Evolutionary conservation across 192 early-diverging fungal genomes (phyloP).

Genomic region (Phycomyces nitens): DNA sequence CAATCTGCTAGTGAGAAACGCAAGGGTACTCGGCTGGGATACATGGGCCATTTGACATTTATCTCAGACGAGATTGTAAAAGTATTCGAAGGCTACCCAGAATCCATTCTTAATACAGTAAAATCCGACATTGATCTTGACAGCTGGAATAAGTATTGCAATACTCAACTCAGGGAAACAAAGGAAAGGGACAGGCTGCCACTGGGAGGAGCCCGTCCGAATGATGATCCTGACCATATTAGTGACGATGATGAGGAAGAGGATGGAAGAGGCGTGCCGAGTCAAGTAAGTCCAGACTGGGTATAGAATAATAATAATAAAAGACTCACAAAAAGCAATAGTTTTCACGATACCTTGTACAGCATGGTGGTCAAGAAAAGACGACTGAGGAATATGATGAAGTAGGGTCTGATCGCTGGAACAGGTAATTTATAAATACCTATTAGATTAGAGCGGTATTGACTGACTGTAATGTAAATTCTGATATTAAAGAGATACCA

Average conservation of each 20-base stretch:
- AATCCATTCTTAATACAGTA: conserved; percentile 32
- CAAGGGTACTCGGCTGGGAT: conserved; percentile 88
- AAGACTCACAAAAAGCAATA: background rate
- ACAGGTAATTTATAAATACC: no score
- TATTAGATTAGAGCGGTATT: no score
- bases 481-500: conserved; percentile 1
- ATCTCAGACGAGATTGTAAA: conserved; percentile 94
- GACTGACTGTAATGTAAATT: no score
- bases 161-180: conserved; percentile 12
- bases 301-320: conserved; percentile 7
- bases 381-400: conserved; percentile 23
- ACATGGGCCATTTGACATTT: conserved; percentile 97
- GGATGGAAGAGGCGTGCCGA: conserved; percentile 5
- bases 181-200: conserved; percentile 35
- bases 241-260: conserved; percentile 22
- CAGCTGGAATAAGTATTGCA: conserved; percentile 53
- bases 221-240: conserved; percentile 30
- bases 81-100: conserved; percentile 67
- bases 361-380: conserved; percentile 1
- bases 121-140: conserved; percentile 45
- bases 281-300: background rate
- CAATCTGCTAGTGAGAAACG: conserved; percentile 59
- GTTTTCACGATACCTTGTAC: conserved; percentile 15
- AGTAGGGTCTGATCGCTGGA: conserved; percentile 27
- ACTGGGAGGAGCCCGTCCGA: conserved; percentile 51